Evolutionary conservation across 768 basidiomycete species (phyloP).

Genomic region (Tephrocybe sp.): DNA sequence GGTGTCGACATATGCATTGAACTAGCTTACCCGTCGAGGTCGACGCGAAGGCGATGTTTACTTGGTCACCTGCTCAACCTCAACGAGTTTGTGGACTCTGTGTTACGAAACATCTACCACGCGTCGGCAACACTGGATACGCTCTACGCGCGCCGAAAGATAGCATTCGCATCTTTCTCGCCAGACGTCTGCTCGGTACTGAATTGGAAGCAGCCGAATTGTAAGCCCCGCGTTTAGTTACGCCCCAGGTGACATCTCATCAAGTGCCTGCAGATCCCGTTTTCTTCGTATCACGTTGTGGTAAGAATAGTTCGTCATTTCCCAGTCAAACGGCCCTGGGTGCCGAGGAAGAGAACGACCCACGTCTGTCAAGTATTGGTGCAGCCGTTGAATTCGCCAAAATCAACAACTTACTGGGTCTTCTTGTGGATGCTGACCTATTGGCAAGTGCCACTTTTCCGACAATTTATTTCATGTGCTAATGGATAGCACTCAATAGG

Average conservation of each 20-base stretch:
- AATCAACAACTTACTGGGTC: conserved; percentile 87
- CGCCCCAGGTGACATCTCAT: not conserved
- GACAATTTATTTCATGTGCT: conserved; percentile 5
- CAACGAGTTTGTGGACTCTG: conserved; percentile 81
- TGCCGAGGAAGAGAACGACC: conserved; percentile 43
- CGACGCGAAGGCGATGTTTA: conserved; percentile 40
- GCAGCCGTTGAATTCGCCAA: conserved; percentile 94
- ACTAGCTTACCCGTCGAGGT: conserved; percentile 68
- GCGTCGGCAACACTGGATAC: conserved; percentile 53
- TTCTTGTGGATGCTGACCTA: conserved; percentile 85
- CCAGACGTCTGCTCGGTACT: conserved; percentile 87
- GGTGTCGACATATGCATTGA: conserved; percentile 80
- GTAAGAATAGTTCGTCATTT: conserved; percentile 46
- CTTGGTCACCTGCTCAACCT: conserved; percentile 62
- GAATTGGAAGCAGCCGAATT: conserved; percentile 99
- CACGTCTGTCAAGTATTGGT: conserved; percentile 69
- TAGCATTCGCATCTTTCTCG: conserved; percentile 92
- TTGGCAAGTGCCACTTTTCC: conserved; percentile 56
- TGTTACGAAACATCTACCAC: conserved; percentile 82
- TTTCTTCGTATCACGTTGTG: conserved; percentile 90
- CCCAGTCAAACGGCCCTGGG: conserved; percentile 38
- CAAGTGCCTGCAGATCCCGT: conserved; percentile 73
- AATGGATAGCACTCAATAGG: conserved; percentile 38
- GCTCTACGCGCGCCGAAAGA: conserved; percentile 62
- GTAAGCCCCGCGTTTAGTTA: conserved; percentile 41